Evolutionary conservation across 805 yeast species (phyloP).

Genomic region (Pichia membranifaciens): DNA sequence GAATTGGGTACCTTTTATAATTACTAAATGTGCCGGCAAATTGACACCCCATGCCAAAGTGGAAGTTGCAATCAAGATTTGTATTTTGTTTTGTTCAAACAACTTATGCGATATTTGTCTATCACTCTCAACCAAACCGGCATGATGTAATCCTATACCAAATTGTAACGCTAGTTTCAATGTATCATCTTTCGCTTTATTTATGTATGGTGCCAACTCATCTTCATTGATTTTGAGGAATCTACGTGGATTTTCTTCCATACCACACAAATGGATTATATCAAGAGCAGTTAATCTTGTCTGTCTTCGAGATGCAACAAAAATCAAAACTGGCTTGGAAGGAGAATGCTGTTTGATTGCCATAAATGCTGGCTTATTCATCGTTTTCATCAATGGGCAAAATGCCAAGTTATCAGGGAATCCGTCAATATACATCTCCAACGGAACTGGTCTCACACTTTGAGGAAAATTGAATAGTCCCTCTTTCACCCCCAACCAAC

Average conservation of each 20-base stretch:
- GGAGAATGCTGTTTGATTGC: slow-evolving; percentile 92
- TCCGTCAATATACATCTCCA: slow-evolving; percentile 83
- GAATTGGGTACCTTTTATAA: slow-evolving; percentile 70
- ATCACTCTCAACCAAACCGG: slow-evolving; percentile 72
- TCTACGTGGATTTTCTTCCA: slow-evolving; percentile 69
- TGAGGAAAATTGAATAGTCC: slow-evolving; percentile 78
- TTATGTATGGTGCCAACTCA: slow-evolving; percentile 48
- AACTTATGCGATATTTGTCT: slow-evolving; percentile 64
- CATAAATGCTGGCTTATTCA: slow-evolving; percentile 87
- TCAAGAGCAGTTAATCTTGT: slow-evolving; percentile 77
- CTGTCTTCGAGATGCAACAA: slow-evolving; percentile 79
- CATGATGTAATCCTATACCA: slow-evolving; percentile 80
- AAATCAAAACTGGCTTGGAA: slow-evolving; percentile 72
- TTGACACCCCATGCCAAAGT: slow-evolving; percentile 87
- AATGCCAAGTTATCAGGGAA: slow-evolving; percentile 77
- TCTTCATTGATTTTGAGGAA: slow-evolving; percentile 60
- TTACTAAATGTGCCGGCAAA: slow-evolving; percentile 72
- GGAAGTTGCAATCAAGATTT: slow-evolving; percentile 71
- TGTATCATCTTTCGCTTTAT: slow-evolving; percentile 75
- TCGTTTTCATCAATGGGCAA: slow-evolving; percentile 79
- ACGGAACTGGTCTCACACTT: slow-evolving; percentile 79
- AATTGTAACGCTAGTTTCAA: slow-evolving; percentile 65
- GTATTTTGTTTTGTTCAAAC: slow-evolving; percentile 64
- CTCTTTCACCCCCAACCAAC: slow-evolving; percentile 70
- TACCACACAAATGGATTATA: slow-evolving; percentile 70